phyloP scores from a whole-genome alignment of 2,329 filamentous ascomycete genomes.

The Fusarium neocosmosporiellum region DNA sequence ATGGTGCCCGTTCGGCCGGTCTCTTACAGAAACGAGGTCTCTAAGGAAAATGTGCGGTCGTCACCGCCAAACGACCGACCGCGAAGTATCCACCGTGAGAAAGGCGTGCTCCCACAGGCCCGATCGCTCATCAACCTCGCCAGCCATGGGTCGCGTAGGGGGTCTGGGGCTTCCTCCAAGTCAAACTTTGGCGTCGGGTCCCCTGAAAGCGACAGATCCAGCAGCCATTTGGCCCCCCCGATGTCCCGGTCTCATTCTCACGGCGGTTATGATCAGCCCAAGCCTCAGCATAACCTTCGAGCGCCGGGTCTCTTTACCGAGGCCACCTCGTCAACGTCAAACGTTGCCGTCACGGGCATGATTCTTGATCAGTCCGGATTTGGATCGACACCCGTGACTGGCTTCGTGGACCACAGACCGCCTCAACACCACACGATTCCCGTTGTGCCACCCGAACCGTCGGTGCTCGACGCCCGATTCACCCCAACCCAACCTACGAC shows the following conservation, averaged over 20 bases:
- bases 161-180: conserved; percentile 36
- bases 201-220: conserved; percentile 31
- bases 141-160: conserved; percentile 32
- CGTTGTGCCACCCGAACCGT: conserved; percentile 36
- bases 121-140: conserved; percentile 41
- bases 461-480: conserved; percentile 53
- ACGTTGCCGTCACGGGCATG: conserved; percentile 55
- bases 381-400: conserved; percentile 46
- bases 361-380: conserved; percentile 55
- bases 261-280: conserved; percentile 42
- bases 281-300: conserved; percentile 24
- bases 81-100: conserved; percentile 21
- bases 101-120: conserved; percentile 34
- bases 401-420: conserved; percentile 27
- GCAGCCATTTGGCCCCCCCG: conserved; percentile 29
- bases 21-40: conserved; percentile 25
- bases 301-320: conserved; percentile 48
- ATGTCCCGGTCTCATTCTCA: conserved; percentile 50
- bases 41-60: conserved; percentile 9
- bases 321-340: conserved; percentile 54
- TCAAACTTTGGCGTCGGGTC: conserved; percentile 39
- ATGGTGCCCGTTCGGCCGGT: conserved; percentile 34
- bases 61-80: conserved; percentile 18
- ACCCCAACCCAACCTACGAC: conserved; percentile 62
- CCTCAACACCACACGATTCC: conserved; percentile 41